Conservation (phyloP, 495 filamentous ascomycete genomes). For the Penicillium waksmanii region DNA sequence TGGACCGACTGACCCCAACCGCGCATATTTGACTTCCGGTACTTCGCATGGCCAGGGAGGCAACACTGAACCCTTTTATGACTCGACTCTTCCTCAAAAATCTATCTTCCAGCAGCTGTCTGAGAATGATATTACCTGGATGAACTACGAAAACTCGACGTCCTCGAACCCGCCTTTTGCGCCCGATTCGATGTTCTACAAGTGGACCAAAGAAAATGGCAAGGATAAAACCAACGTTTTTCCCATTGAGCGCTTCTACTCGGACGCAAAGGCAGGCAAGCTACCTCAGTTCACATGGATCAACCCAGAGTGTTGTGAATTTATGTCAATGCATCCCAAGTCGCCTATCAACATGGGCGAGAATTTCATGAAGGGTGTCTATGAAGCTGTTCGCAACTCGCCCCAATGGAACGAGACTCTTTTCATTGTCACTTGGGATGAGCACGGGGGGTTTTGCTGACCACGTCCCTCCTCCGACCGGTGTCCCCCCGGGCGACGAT, state of each 20-base stretch:
- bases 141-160: constrained; percentile 53
- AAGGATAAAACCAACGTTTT: constrained; percentile 39
- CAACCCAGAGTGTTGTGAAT: constrained; percentile 56
- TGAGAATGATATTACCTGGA: constrained; percentile 48
- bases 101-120: constrained; percentile 54
- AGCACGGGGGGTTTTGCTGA: constrained; percentile 53
- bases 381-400: constrained; percentile 49
- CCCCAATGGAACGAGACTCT: constrained; percentile 54
- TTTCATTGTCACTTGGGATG: constrained; percentile 55
- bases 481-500: constrained; percentile 45
- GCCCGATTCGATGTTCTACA: constrained; percentile 42
- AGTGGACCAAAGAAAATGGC: constrained; percentile 44
- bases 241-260: constrained; percentile 39
- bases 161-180: constrained; percentile 31
- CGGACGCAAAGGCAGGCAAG: constrained; percentile 42
- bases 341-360: constrained; percentile 53
- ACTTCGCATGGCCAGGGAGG: constrained; percentile 48
- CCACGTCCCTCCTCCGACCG: constrained; percentile 49
- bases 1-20: constrained; percentile 53
- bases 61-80: constrained; percentile 47
- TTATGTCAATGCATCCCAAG: constrained; percentile 53
- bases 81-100: constrained; percentile 44
- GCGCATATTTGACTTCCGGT: constrained; percentile 51
- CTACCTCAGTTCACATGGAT: constrained; percentile 55
- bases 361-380: constrained; percentile 53